These are phyloP conservation scores for Gracilaria caudata DNA, from an alignment of 23 red algal species.

Conservation along the genomic window DNA sequence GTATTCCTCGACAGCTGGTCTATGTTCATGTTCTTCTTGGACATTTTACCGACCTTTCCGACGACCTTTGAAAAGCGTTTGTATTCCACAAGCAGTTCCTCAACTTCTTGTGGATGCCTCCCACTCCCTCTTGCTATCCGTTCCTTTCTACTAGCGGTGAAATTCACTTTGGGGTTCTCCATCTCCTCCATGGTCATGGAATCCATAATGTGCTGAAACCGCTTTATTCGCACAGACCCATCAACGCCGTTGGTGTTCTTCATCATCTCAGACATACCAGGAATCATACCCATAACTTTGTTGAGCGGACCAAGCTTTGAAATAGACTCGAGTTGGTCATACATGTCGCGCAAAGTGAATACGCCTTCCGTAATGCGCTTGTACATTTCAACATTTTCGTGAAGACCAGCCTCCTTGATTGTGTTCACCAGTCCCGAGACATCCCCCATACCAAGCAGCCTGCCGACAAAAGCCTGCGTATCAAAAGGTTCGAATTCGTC, in stretches of 20 bases:
- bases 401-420: conserved; percentile 91
- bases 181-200: conserved; percentile 93
- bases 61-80: conserved; percentile 84
- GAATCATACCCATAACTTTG: conserved; percentile 98
- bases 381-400: conserved; percentile 90
- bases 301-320: conserved; percentile 90
- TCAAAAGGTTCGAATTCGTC: conserved; percentile 97
- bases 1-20: conserved; percentile 74
- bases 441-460: conserved; percentile 95
- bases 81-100: conserved; percentile 92
- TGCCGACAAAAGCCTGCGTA: conserved; percentile 86
- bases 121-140: conserved; percentile 90
- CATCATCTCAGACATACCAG: conserved; percentile 93
- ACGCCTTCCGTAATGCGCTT: conserved; percentile 90
- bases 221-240: conserved; percentile 77
- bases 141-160: conserved; percentile 70
- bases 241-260: conserved; percentile 86
- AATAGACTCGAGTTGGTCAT: conserved; percentile 84
- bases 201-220: conserved; percentile 93
- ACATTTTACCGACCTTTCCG: conserved; percentile 88
- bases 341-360: conserved; percentile 96
- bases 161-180: conserved; percentile 89
- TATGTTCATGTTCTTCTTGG: conserved; percentile 87
- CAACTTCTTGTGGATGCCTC: conserved; percentile 78
- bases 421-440: conserved; percentile 91